Evolutionary conservation across 108 stramenopile species (phyloP), one percentile per base, ranked within the genome.

Genomic region (Cyclotella sp.): DNA sequence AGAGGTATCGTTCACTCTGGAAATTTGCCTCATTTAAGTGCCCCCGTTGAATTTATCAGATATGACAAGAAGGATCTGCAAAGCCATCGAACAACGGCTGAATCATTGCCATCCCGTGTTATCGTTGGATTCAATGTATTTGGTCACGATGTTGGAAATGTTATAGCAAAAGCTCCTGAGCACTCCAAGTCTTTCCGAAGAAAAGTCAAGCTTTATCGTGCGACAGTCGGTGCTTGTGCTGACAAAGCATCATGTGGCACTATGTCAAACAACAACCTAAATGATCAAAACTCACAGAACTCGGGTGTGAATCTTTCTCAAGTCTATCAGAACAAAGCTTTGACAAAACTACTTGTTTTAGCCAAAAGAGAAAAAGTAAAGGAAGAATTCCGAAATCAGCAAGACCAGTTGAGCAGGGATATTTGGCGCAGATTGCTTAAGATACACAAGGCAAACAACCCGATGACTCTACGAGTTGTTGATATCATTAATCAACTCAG

Each of bases 41-140:
- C 91, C 21, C 75, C 62, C 3, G 82, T 92, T 39, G 72, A 85
- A 78, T 26, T 8, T 16, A 87, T 92, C 39, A 29, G 57, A 18
- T 40, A 22, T 18, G 41, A 22, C 19, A 9, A 26, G 15, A 29
- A 10, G 3, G 26, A 47, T 13, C 9, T 5, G 5, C 24, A 4
- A 57, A 57, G 22, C n/a, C 55, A 26, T 24, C n/a, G 24, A 3
- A 12, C 22, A 26, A 24, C 55, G 21, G 12, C 6, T 27, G 46
- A 34, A 19, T 14, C 46, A 0, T 39, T 19, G 22, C 41, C 41
- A 7, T 82, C 82, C 14, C 82, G 94, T 42, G 94, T 95, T 27
- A 93, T 95, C 65, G 77, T 95, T 13, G 94, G 92, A 2, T 91
- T 95, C 68, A 95, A 95, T 73, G 88, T 82, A 2, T 95, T 95